These are phyloP conservation scores for Kazachstania sp. DNA, from an alignment of 1,139 yeast species.

Conservation along the genomic window DNA sequence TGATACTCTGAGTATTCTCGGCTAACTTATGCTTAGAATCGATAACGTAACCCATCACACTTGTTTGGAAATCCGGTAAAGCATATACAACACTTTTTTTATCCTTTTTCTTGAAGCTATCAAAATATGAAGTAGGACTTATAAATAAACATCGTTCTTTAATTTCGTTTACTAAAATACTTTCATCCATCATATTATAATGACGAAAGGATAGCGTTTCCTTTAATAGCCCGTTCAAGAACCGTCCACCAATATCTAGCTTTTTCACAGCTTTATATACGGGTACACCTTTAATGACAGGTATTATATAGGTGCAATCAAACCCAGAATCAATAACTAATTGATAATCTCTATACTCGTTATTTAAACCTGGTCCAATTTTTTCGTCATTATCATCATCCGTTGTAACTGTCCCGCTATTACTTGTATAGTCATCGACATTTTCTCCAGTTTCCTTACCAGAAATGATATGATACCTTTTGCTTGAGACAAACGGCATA, in stretches of 20 bases:
- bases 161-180: slow-evolving; percentile 72
- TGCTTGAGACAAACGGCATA: slow-evolving; percentile 42
- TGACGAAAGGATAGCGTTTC: slow-evolving; percentile 86
- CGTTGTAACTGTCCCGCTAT: no score
- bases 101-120: slow-evolving; percentile 41
- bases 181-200: slow-evolving; percentile 89
- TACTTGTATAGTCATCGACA: slow-evolving; percentile 5
- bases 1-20: slow-evolving; percentile 55
- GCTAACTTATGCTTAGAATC: slow-evolving; percentile 29
- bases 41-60: slow-evolving; percentile 56
- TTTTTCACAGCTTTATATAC: slow-evolving; percentile 73
- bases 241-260: slow-evolving; percentile 67
- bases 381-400: neutral
- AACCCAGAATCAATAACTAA: slow-evolving; percentile 84
- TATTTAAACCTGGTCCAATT: neutral
- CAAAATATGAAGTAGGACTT: slow-evolving; percentile 52
- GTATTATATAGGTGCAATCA: slow-evolving; percentile 80
- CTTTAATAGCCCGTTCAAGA: slow-evolving; percentile 70
- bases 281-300: slow-evolving; percentile 71
- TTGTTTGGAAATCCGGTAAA: slow-evolving; percentile 79
- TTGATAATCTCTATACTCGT: slow-evolving; percentile 48
- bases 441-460: slow-evolving; percentile 16
- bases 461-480: slow-evolving; percentile 10
- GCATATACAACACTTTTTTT: slow-evolving; percentile 53
- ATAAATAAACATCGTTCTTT: slow-evolving; percentile 77